phyloP scores from a whole-genome alignment of 2,329 filamentous ascomycete genomes.

The Phialophora verrucosa region DNA sequence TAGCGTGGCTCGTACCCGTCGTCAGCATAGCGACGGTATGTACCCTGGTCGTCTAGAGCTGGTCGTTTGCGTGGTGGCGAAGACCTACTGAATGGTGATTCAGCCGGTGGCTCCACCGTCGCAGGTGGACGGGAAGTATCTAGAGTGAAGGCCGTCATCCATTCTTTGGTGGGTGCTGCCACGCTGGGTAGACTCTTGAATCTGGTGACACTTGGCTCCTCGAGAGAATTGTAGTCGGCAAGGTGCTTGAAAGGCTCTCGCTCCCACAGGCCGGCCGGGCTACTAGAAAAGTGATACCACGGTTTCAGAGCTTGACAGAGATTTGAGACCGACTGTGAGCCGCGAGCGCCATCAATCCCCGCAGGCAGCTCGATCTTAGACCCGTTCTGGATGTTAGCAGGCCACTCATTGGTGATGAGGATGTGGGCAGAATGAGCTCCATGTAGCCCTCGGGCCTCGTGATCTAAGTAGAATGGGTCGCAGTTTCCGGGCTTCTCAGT shows the following conservation, averaged over 20 bases:
- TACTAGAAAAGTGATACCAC: conserved; percentile 85
- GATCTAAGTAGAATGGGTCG: conserved; percentile 75
- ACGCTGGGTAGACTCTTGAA: conserved; percentile 88
- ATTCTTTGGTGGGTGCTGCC: conserved; percentile 75
- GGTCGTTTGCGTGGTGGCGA: conserved; percentile 61
- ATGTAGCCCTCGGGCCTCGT: conserved; percentile 75
- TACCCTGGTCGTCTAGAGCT: conserved; percentile 47
- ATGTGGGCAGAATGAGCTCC: conserved; percentile 84
- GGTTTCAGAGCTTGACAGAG: conserved; percentile 80
- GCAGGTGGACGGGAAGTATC: conserved; percentile 66
- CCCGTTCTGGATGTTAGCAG: conserved; percentile 70
- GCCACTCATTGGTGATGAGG: conserved; percentile 86
- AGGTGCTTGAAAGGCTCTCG: conserved; percentile 77
- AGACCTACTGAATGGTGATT: conserved; percentile 68
- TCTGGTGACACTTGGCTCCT: conserved; percentile 71
- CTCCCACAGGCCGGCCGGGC: conserved; percentile 77
- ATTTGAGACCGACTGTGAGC: conserved; percentile 74
- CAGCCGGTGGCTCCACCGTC: conserved; percentile 69
- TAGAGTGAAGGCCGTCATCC: conserved; percentile 67
- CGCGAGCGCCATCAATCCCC: conserved; percentile 53
- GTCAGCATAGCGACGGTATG: conserved; percentile 26
- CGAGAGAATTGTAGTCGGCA: conserved; percentile 52
- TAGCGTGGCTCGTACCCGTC: conserved; percentile 54
- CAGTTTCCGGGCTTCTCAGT: conserved; percentile 74
- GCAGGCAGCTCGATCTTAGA: conserved; percentile 69